Evolutionary conservation across 73 alveolate genomes (phyloP).

Genomic region (Strombidium stylifer): DNA sequence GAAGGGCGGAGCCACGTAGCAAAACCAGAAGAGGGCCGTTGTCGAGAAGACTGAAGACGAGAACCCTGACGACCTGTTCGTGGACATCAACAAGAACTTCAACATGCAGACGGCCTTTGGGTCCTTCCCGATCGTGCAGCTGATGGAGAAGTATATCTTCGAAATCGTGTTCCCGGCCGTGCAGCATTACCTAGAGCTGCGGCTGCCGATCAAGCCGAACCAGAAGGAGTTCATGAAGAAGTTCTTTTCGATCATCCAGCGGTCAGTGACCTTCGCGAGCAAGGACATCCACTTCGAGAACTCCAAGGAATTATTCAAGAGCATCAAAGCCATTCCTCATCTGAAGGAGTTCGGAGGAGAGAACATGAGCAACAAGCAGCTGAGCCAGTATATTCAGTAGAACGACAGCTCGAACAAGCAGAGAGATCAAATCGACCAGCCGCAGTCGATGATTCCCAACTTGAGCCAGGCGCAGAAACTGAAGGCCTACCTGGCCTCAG

Average conservation of each 20-base stretch:
- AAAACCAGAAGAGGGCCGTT: not conserved
- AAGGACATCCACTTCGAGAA: slow-evolving; percentile 4
- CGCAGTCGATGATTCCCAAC: too few relatives aligned
- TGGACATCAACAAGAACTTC: slow-evolving; percentile 12
- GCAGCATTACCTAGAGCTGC: slow-evolving; percentile 17
- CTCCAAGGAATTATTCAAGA: slow-evolving; percentile 4
- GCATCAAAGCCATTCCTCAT: slow-evolving; percentile 2
- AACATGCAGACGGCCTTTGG: slow-evolving; percentile 31
- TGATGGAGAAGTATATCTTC: not conserved
- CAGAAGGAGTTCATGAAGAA: not conserved
- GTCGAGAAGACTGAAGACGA: not conserved
- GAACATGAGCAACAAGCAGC: not conserved
- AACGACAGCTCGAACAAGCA: slow-evolving; percentile 3
- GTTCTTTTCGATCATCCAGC: not conserved
- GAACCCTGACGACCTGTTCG: too few relatives aligned
- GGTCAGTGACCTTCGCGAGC: slow-evolving; percentile 8
- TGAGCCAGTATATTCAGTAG: too few relatives aligned
- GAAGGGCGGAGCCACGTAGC: too few relatives aligned
- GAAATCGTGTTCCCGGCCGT: slow-evolving; percentile 15
- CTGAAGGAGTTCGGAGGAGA: slow-evolving; percentile 9
- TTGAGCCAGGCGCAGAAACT: slow-evolving; percentile 26
- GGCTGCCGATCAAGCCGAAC: slow-evolving; percentile 5
- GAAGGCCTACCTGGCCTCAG: slow-evolving; percentile 10
- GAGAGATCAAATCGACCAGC: too few relatives aligned
- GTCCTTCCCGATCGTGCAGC: not conserved